Evolutionary conservation across 2,329 filamentous ascomycete genomes (phyloP), one percentile per base, ranked within the genome.

Genomic region (Neopestalotiopsis rosae): DNA sequence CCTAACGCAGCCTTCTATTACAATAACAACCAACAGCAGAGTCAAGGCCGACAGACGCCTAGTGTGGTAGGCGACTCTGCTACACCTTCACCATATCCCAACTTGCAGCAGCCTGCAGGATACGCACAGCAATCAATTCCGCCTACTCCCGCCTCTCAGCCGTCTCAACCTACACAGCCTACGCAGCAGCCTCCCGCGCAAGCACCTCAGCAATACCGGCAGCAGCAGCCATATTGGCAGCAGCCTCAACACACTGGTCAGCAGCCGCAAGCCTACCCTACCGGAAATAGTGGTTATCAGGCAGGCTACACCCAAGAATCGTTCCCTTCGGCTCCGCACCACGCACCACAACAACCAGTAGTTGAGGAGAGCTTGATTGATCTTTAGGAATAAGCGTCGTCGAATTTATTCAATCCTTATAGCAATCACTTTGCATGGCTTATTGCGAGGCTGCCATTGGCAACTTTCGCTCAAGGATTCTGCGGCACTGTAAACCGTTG

Each of bases 281-380:
- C 76, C 17, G 72, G 71, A 4, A 72, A 66, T 14, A 66, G 77
- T 57, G 81, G 80, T 2, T 88, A 89, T 70, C 32, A 52, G 10
- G 70, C 78, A 12, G 82, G 84, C 6, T 91, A 89, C 74, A 81
- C 80, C 3, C 88, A 89, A 74, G 88, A 91, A 30, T 82, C 87
- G 2, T 93, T 94, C 75, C 92, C 92, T 1, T 84, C 87, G 2
- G 89, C 88, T 34, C 90, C 90, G 17, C 88, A 90, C 69, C 88
- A 91, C 77, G 85, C 88, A 34, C 89, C 88, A 66, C 85, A 79
- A 77, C 84, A 85, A 74, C 87, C 87, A 14, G 86, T 83, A 1
- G 86, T 92, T 61, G 93, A 95, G 80, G 93, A 95, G 80, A 92
- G 90, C 69, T 81, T 96, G 75, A 96, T 96, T 80, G 93, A 96